Evolutionary conservation across 306 rosid genomes (phyloP), one percentile per base, ranked within the genome.

Genomic region (Macrotyloma uniflorum): DNA sequence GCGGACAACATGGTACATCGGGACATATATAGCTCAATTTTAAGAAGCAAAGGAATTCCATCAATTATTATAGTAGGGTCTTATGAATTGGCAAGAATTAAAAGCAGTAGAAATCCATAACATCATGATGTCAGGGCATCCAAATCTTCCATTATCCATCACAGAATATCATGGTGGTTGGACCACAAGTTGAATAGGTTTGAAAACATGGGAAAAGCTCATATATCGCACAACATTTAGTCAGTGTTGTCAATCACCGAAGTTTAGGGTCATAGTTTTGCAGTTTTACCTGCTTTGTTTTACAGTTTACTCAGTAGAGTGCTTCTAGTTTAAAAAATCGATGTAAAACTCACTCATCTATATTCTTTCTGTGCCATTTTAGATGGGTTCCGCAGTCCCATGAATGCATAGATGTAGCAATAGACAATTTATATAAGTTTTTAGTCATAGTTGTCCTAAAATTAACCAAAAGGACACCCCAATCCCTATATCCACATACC

Each of bases 401-500:
- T 20, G 33, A 32, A 76, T 63, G 66, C 43, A 54, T 45, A 32
- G 18, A 69, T 63, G 28, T 53, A 70, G 13, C 40, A 43, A 46
- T 22, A 20, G 5, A 61, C 4, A 30, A 75, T 16, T 51, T 72
- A 8, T 16, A 46, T 51, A 24, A 49, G 46, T 57, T 70, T 63
- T 57, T 53, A 69, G 54, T 51, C 69, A 15, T 40, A 70, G 3
- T 9, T 8, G 8, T 38, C 43, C 43, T 38, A 38, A 55, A 59
- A 8, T 58, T 49, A 70, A 64, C 16, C 58, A 67, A 67, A 76
- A 68, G 51, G 54, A 58, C 53, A 55, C 43, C 8, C 72, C 46
- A 82, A 53, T 30, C 35, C 61, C 18, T 4, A 66, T 79, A 22
- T 20, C 24, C 38, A 61, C 67, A 20, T 86, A 96, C 99, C 99